These are phyloP conservation scores for Penicillium hesseltinei DNA, from an alignment of 2,329 filamentous ascomycete genomes.

Conservation along the genomic window DNA sequence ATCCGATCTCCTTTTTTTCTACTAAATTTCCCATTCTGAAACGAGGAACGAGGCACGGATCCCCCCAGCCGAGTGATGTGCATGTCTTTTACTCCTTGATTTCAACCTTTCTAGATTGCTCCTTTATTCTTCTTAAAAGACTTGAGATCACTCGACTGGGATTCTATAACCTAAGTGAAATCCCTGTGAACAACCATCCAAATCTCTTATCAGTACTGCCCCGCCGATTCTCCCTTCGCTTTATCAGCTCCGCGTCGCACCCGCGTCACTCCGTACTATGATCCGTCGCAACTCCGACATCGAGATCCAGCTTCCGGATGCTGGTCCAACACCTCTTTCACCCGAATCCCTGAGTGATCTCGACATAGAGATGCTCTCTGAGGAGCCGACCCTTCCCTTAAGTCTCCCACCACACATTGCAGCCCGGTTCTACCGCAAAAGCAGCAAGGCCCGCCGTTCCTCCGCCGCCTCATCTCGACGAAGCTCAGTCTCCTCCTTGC, in stretches of 20 bases:
- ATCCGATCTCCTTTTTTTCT: conserved; percentile 7
- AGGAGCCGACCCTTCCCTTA: conserved; percentile 40
- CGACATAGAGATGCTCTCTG: conserved; percentile 46
- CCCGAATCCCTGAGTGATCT: conserved; percentile 28
- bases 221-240: conserved; percentile 15
- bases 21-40: conserved; percentile 31
- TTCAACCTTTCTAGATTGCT: conserved; percentile 7
- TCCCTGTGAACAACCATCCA: background rate
- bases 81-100: conserved; percentile 13
- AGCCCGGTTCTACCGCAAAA: conserved; percentile 59
- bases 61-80: conserved; percentile 21
- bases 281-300: conserved; percentile 45
- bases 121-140: background rate
- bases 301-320: conserved; percentile 42
- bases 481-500: conserved; percentile 63
- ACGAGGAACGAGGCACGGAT: conserved; percentile 38
- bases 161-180: background rate
- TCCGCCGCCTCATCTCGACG: conserved; percentile 63
- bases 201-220: conserved; percentile 53
- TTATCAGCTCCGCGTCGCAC: conserved; percentile 42
- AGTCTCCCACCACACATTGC: conserved; percentile 61
- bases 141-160: background rate
- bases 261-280: conserved; percentile 24
- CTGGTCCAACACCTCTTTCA: conserved; percentile 26
- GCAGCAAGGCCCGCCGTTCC: conserved; percentile 56